Conservation (phyloP, 768 basidiomycete species). For the Sarcomyxa edulis region DNA sequence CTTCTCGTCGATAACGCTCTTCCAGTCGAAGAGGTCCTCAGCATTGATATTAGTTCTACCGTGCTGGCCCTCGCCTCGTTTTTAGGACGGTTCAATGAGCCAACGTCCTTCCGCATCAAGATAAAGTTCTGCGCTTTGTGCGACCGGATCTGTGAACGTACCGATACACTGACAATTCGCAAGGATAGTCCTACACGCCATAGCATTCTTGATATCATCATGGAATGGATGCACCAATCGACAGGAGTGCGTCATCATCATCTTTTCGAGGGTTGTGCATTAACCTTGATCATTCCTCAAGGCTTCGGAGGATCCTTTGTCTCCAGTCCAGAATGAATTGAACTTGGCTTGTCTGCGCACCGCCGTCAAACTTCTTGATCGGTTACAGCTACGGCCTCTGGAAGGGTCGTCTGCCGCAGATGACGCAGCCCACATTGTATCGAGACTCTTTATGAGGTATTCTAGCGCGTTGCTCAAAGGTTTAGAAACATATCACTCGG, state of each 20-base stretch:
- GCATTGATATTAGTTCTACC: conserved; percentile 57
- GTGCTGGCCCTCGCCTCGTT: conserved; percentile 58
- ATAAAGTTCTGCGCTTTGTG: conserved; percentile 71
- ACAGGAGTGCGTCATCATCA: conserved; percentile 33
- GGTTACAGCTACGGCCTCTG: conserved; percentile 57
- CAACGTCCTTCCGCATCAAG: conserved; percentile 57
- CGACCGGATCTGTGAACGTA: conserved; percentile 60
- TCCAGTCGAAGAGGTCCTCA: conserved; percentile 53
- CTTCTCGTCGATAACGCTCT: conserved; percentile 72
- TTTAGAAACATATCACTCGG: conserved; percentile 47
- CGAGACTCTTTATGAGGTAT: conserved; percentile 78
- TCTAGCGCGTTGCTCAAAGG: conserved; percentile 59
- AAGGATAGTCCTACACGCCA: conserved; percentile 67
- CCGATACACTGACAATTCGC: conserved; percentile 55
- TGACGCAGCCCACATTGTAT: conserved; percentile 63
- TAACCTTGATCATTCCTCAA: conserved; percentile 16
- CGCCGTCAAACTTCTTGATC: conserved; percentile 69
- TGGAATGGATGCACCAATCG: conserved; percentile 70
- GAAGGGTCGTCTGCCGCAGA: conserved; percentile 53
- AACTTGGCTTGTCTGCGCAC: conserved; percentile 74
- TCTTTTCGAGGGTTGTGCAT: too few species aligned
- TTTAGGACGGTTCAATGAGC: conserved; percentile 55
- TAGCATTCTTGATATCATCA: conserved; percentile 67
- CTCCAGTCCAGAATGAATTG: conserved; percentile 52
- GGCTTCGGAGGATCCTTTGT: conserved; percentile 30